phyloP scores from a whole-genome alignment of 1,284 basidiomycete species.

The Fomitiporia mediterranea region DNA sequence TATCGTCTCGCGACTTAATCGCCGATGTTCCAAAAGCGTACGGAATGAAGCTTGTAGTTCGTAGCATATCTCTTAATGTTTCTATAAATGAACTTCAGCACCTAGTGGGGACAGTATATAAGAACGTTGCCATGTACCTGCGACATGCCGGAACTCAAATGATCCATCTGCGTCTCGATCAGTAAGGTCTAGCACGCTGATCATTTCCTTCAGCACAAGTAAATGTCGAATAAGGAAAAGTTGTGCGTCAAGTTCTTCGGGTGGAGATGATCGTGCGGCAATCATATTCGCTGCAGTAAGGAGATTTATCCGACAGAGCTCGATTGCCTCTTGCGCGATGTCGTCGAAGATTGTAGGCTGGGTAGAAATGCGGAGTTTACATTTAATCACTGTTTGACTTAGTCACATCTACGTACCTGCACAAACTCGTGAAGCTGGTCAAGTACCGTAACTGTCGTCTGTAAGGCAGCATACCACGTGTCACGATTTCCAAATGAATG shows the following conservation, averaged over 20 bases:
- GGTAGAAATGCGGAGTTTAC: slow-evolving; percentile 3
- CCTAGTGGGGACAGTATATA: slow-evolving; percentile 11
- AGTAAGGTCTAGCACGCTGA: slow-evolving; percentile 67
- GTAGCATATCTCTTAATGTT: slow-evolving; percentile 68
- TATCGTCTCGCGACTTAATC: slow-evolving; percentile 53
- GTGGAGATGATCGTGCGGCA: slow-evolving; percentile 41
- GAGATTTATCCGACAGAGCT: slow-evolving; percentile 76
- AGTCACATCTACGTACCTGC: slow-evolving; percentile 51
- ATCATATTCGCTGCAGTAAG: slow-evolving; percentile 65
- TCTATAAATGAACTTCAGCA: slow-evolving; percentile 39
- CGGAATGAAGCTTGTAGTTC: slow-evolving; percentile 68
- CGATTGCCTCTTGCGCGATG: slow-evolving; percentile 86
- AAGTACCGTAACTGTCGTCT: slow-evolving; percentile 83
- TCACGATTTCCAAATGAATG: slow-evolving; percentile 72
- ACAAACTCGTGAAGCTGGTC: slow-evolving; percentile 86
- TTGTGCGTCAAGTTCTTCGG: slow-evolving; percentile 59
- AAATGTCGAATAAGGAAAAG: slow-evolving; percentile 87
- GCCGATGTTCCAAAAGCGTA: slow-evolving; percentile 62
- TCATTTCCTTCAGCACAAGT: slow-evolving; percentile 88
- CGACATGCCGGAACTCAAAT: slow-evolving; percentile 44
- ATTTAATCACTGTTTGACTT: neutral
- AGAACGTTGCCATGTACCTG: slow-evolving; percentile 35
- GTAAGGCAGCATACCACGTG: slow-evolving; percentile 86
- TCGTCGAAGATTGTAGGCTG: slow-evolving; percentile 90
- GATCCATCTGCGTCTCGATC: slow-evolving; percentile 35